Evolutionary conservation across 805 yeast species (phyloP), one percentile per base, ranked within the genome.

Genomic region (Wickerhamomyces mucosus): DNA sequence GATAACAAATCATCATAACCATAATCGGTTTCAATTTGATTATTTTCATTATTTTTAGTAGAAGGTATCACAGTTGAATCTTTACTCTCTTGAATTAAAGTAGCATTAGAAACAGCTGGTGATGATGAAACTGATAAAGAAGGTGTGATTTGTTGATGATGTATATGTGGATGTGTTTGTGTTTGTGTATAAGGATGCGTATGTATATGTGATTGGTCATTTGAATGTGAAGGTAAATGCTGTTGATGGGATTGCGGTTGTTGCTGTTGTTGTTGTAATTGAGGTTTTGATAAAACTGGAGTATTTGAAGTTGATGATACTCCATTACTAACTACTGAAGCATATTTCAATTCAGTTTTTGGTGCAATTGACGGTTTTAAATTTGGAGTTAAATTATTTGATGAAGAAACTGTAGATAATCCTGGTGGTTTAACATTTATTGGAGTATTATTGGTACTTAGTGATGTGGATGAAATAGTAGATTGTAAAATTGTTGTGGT

Each of bases 351-450:
- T 29, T 68, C 73, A 7, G 67, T 60, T 7, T 75, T 72, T 10
- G 78, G 78, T 6, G 69, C 58, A 4, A 70, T 56, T 2, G 78
- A 75, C 1, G 79, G 78, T 45, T 69, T 71, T 40, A 70, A 36
- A 26, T 45, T 51, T 1, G 44, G 15, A 17, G 42, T 45, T 21
- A 41, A 33, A 46, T 29, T 19, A 43, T 23, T 2, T 34, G 23
- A 5, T 39, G 27, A 14, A 36, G 14, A 14, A 11, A 18, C 9
- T 17, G 27, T 14, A 16, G 7, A 9, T 8, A 25, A 37, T 15
- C 12, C 17, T n/a, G 12, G 31, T 7, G 15, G 26, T 13, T n/a
- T n/a, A n/a, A n/a, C n/a, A n/a, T n/a, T n/a, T n/a, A n/a, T n/a
- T n/a, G n/a, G n/a, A n/a, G n/a, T n/a, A n/a, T n/a, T 15, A 31